Conservation (phyloP, 371 early-diverging fungal genomes). For the Capniomyces stellatus region DNA sequence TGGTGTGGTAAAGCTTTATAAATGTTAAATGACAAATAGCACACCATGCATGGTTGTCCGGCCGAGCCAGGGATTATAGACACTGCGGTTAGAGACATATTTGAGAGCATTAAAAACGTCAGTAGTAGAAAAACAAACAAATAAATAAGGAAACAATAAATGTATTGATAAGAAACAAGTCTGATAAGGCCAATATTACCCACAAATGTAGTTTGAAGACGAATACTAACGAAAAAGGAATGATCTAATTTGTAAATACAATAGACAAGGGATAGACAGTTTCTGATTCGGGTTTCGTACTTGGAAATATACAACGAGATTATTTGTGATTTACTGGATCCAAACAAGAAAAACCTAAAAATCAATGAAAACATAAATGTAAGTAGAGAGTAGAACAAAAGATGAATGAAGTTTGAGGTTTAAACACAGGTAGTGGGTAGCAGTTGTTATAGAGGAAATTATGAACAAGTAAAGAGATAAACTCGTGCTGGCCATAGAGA, state of each 20-base stretch:
- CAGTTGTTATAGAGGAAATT: slow-evolving; percentile 14
- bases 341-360: slow-evolving; percentile 51
- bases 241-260: not conserved
- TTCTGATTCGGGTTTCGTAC: slow-evolving; percentile 78
- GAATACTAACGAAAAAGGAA: no score
- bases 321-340: slow-evolving; percentile 27
- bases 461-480: no score
- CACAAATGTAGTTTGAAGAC: no score
- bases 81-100: slow-evolving; percentile 65
- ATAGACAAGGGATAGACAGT: slow-evolving; percentile 34
- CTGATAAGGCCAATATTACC: no score
- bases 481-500: no score
- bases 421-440: not conserved
- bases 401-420: slow-evolving; percentile 9
- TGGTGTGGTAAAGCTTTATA: no score
- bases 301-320: slow-evolving; percentile 92
- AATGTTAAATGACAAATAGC: no score
- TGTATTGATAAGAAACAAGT: no score
- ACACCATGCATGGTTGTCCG: slow-evolving; percentile 36
- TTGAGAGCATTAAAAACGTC: slow-evolving; percentile 42
- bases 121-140: slow-evolving; percentile 22
- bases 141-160: not conserved
- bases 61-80: slow-evolving; percentile 64
- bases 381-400: slow-evolving; percentile 1
- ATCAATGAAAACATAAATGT: slow-evolving; percentile 61